Base-by-base conservation (phyloP, 805 yeast species). In the Suhomyces sp. region DNA sequence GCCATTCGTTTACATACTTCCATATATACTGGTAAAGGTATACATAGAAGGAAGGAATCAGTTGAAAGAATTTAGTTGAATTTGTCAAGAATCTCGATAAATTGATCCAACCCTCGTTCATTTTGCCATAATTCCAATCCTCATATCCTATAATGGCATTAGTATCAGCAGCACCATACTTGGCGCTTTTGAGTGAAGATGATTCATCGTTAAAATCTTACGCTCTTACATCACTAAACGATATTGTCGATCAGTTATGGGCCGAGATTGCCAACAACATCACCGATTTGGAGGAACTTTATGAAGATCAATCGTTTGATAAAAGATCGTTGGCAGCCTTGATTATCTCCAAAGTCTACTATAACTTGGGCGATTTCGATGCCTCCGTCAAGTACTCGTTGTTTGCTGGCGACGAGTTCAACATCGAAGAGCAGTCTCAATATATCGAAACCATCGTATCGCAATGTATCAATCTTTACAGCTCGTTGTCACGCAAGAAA, bases 241-340 rank as follows among this genome's bases (percentile, higher is more conserved):
- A 75, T 24, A 81, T 87, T 47, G 97, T 90, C 48, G 96, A 91
- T 72, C 92, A 89, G 69, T 79, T 90, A 53, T 94, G 99, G 99
- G 90, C 99, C 2, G 98, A 94, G 75, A 88, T 94, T 52, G 96
- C 99, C 52, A 94, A 94, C 72, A 85, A 81, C 63, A 82, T 94
- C 55, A 77, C 89, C 25, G 91, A 88, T 50, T 87, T 94, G 62
- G 99, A 94, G 73, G 96, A 90, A 57, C 76, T 94, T 50, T 91
- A 86, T 63, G 98, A 94, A 71, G 96, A 93, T 67, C 79, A 81
- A 53, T 69, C 78, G 21, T 94, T 93, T 69, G 83, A 84, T 50
- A 84, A 87, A 55, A 82, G 96, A 60, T 73, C 82, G 45, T 78
- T 93, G 63, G 98, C 98, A 7, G 98, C 99, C 2, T 77, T 94